A percentile compares a stretch with the other conserved stretches of the same genome.
These are phyloP conservation scores for Coniophora puteana DNA, from an alignment of 1,284 basidiomycete species.

Conservation along the genomic window DNA sequence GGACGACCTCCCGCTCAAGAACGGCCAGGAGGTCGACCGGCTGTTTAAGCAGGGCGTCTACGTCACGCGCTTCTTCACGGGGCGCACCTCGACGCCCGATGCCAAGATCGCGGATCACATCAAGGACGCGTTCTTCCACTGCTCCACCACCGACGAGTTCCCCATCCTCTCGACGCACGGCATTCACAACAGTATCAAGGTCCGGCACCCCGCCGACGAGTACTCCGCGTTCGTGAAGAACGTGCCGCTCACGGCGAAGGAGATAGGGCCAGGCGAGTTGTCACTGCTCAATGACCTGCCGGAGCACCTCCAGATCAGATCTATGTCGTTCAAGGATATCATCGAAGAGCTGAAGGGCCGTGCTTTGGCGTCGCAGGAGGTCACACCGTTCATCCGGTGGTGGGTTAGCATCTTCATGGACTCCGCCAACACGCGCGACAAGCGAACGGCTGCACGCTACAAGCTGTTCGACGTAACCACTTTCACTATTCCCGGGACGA, in stretches of 20 bases:
- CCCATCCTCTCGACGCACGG: slow-evolving; percentile 80
- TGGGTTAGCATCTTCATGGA: slow-evolving; percentile 60
- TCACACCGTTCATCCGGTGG: slow-evolving; percentile 84
- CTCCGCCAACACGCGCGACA: too few species aligned
- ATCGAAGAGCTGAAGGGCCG: slow-evolving; percentile 69
- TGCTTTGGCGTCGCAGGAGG: slow-evolving; percentile 69
- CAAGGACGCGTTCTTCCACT: slow-evolving; percentile 81
- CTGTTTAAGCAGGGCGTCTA: slow-evolving; percentile 68
- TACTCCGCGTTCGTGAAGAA: slow-evolving; percentile 77
- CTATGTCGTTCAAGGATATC: slow-evolving; percentile 81
- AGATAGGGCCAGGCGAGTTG: slow-evolving; percentile 39
- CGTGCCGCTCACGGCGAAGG: slow-evolving; percentile 71
- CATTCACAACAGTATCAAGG: slow-evolving; percentile 63
- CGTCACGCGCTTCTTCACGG: slow-evolving; percentile 85
- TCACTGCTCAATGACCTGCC: slow-evolving; percentile 64
- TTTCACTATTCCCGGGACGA: too few species aligned
- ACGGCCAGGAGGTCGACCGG: slow-evolving; percentile 34
- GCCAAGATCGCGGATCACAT: slow-evolving; percentile 70
- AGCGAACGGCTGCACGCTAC: too few species aligned
- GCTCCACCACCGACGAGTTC: slow-evolving; percentile 44
- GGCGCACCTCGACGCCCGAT: slow-evolving; percentile 80
- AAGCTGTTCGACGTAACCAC: too few species aligned
- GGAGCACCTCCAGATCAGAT: slow-evolving; percentile 60
- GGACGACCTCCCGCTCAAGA: slow-evolving; percentile 26
- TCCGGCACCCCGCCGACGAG: slow-evolving; percentile 72